Evolutionary conservation across 345 rosid genomes (phyloP).

Genomic region (Rhizophora apiculata): DNA sequence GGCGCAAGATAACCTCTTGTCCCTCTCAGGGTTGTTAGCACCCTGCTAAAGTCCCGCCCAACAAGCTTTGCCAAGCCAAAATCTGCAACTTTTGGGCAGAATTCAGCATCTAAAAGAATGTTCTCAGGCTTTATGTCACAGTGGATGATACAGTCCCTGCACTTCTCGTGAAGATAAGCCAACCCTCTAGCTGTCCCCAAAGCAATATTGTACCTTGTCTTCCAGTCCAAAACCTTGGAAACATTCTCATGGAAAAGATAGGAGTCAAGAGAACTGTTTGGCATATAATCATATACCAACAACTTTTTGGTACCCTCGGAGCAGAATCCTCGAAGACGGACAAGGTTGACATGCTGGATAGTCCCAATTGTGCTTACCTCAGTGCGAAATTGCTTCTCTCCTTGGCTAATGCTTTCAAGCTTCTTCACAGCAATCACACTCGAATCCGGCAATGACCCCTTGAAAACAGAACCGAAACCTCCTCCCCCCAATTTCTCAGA

Average conservation of each 20-base stretch:
- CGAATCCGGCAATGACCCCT: constrained; percentile 59
- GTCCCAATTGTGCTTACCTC: constrained; percentile 76
- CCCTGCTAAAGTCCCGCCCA: constrained; percentile 80
- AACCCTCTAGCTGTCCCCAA: constrained; percentile 79
- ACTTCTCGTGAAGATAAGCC: constrained; percentile 72
- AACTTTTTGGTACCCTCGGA: constrained; percentile 56
- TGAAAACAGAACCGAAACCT: constrained; percentile 86
- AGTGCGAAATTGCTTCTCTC: constrained; percentile 80
- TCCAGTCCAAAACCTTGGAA: constrained; percentile 49
- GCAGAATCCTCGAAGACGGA: constrained; percentile 84
- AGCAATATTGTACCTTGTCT: constrained; percentile 55
- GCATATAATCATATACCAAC: constrained; percentile 76
- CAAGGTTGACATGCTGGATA: constrained; percentile 73
- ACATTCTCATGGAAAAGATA: constrained; percentile 43
- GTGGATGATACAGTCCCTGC: constrained; percentile 82
- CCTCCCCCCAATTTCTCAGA: constrained; percentile 75
- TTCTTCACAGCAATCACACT: constrained; percentile 68
- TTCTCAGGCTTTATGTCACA: constrained; percentile 88
- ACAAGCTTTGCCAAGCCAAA: constrained; percentile 83
- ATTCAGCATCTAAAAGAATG: constrained; percentile 61
- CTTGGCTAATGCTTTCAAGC: constrained; percentile 72
- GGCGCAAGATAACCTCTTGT: constrained; percentile 91
- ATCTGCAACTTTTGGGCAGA: constrained; percentile 78
- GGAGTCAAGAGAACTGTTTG: constrained; percentile 60
- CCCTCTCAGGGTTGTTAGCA: constrained; percentile 77